Evolutionary conservation across 192 early-diverging fungal species (phyloP), one percentile per base, ranked within the genome.

Genomic region (Gigaspora rosea): DNA sequence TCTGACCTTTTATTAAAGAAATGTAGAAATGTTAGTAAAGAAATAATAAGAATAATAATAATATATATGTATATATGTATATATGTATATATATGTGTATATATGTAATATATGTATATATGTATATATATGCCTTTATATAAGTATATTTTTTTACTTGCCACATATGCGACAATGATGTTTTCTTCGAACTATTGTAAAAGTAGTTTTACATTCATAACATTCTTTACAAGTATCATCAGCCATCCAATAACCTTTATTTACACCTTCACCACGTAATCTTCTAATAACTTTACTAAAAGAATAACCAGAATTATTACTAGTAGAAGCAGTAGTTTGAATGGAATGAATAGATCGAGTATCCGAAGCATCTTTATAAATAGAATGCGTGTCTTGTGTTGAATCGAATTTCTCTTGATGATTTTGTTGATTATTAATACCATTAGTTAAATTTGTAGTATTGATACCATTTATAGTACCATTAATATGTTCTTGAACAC

Each of bases 111-210:
- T 27, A 27, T 27, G 1, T 27, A 27, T 27, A 27, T 27, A 27
- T 13, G 1, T 27, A 27, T 27, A 27, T 27, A 27, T 27, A 27
- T 27, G 27, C 27, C 27, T 27, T 0, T 27, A 27, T 27, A 27
- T 27, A 27, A 0, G 27, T 27, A 27, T 27, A 27, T 27, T 27
- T 27, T 41, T 41, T 41, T 41, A 41, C 41, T 77, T 81, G 89
- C 92, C 93, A 85, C 94, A 95, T 49, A 92, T 91, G 36, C 94
- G 85, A 78, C 94, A 95, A 71, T 95, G 94, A 76, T 95, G 94
- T 57, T 86, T 90, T 47, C 94, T 82, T 41, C 92, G 83, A 52
- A 92, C 88, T 0, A 91, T 82, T 20, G 87, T 89, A 75, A 95
- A 95, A 4, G 86, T 85, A 16, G 82, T 82, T 72, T 91, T 89